phyloP scores from a whole-genome alignment of 495 filamentous ascomycete species.

The Halenospora varia region DNA sequence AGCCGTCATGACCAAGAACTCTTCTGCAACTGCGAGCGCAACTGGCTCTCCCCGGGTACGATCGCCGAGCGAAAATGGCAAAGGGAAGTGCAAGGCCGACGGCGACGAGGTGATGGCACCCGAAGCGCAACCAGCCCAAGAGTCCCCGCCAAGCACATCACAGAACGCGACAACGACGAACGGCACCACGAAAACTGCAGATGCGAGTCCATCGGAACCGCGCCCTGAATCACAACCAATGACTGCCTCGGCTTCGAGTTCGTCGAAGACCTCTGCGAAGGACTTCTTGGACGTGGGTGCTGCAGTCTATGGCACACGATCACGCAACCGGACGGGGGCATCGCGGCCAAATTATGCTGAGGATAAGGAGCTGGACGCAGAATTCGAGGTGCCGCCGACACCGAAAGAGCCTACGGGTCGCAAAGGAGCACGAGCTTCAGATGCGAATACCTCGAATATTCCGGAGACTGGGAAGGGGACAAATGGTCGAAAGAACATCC shows the following conservation, averaged over 20 bases:
- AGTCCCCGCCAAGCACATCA: conserved; percentile 1
- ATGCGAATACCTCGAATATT: conserved; percentile 2
- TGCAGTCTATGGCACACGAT: conserved; percentile 91
- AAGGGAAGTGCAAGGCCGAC: not conserved
- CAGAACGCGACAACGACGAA: not conserved
- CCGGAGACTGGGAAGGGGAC: conserved; percentile 14
- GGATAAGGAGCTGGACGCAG: conserved; percentile 88
- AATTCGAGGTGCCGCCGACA: conserved; percentile 40
- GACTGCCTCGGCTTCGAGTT: conserved; percentile 38
- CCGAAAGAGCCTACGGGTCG: conserved; percentile 18
- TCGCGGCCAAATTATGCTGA: conserved; percentile 93
- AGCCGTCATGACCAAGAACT: conserved; percentile 21
- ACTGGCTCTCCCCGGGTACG: conserved; percentile 6
- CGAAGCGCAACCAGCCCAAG: conserved; percentile 8
- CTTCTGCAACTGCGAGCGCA: conserved; percentile 18
- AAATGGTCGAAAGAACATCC: conserved; percentile 25
- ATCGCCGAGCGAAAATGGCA: conserved; percentile 11
- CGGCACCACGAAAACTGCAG: conserved; percentile 14
- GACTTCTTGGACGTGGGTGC: conserved; percentile 30
- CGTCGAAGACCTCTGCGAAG: conserved; percentile 31
- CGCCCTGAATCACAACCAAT: conserved; percentile 34
- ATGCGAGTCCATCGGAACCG: conserved; percentile 26
- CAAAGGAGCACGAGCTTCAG: conserved; percentile 14
- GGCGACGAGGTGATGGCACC: not conserved
- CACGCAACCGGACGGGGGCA: conserved; percentile 77